These are phyloP conservation scores for Oryza punctata DNA, from an alignment of 176 grass and related monocot species.

Conservation along the genomic window DNA sequence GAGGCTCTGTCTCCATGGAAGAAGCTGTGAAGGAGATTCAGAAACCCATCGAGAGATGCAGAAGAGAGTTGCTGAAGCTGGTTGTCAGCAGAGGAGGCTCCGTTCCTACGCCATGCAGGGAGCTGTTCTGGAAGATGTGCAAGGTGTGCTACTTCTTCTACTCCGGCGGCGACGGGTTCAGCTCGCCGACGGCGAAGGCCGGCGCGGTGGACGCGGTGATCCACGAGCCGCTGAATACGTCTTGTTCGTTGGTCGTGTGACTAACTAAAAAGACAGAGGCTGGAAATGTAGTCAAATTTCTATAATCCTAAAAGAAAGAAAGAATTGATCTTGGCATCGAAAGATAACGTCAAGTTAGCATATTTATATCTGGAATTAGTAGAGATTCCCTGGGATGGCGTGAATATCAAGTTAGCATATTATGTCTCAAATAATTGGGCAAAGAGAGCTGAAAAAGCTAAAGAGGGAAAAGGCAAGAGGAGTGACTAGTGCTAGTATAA, in stretches of 20 bases:
- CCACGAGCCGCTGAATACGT: slow-evolving; percentile 29
- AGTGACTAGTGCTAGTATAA: slow-evolving; percentile 7
- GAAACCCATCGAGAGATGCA: slow-evolving; percentile 22
- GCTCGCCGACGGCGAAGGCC: slow-evolving; percentile 73
- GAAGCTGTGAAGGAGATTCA: slow-evolving; percentile 30
- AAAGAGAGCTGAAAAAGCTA: slow-evolving; percentile 14
- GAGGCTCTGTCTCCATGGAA: slow-evolving; percentile 49
- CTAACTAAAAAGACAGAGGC: too few species aligned
- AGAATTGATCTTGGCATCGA: not conserved
- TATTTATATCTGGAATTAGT: slow-evolving; percentile 1
- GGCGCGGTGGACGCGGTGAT: slow-evolving; percentile 65
- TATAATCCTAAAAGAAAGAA: not conserved
- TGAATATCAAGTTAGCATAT: slow-evolving; percentile 37
- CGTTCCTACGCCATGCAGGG: slow-evolving; percentile 75
- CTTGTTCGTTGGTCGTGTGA: not conserved
- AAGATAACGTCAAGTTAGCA: slow-evolving; percentile 19
- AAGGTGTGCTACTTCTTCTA: slow-evolving; percentile 77
- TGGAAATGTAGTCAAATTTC: not conserved
- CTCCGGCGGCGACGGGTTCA: slow-evolving; percentile 69
- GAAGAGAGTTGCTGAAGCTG: slow-evolving; percentile 59
- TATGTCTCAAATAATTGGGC: slow-evolving; percentile 27
- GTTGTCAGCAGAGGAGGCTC: slow-evolving; percentile 48
- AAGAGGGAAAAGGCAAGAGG: not conserved
- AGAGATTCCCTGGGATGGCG: slow-evolving; percentile 15
- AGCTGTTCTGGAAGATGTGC: slow-evolving; percentile 90